These are phyloP conservation scores for Funneliformis geosporum DNA, from an alignment of 192 early-diverging fungal genomes.

Conservation along the genomic window DNA sequence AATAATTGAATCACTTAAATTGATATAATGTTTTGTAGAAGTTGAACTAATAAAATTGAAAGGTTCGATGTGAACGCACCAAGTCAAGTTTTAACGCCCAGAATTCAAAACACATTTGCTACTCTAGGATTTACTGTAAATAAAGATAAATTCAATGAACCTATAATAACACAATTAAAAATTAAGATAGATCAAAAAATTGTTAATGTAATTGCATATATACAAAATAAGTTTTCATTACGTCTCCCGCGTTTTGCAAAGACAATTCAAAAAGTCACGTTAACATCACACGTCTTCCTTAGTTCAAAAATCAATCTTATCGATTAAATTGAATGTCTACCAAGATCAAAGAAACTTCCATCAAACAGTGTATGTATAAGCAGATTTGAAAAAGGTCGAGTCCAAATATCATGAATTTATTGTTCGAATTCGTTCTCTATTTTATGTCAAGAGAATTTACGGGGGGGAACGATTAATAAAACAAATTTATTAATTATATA, in stretches of 20 bases:
- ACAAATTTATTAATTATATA: slow-evolving; percentile 9
- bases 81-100: slow-evolving; percentile 76
- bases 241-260: slow-evolving; percentile 82
- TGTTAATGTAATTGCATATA: neutral
- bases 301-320: slow-evolving; percentile 92
- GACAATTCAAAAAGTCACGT: slow-evolving; percentile 58
- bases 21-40: too few species aligned
- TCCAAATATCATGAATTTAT: slow-evolving; percentile 78
- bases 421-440: slow-evolving; percentile 80
- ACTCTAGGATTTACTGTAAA: slow-evolving; percentile 77
- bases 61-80: neutral
- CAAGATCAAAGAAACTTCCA: slow-evolving; percentile 95
- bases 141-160: slow-evolving; percentile 60
- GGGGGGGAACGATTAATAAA: slow-evolving; percentile 85
- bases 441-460: slow-evolving; percentile 96
- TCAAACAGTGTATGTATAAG: slow-evolving; percentile 59
- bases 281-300: slow-evolving; percentile 19
- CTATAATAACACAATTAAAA: slow-evolving; percentile 35
- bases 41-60: too few species aligned
- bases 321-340: slow-evolving; percentile 96
- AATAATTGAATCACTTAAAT: too few species aligned
- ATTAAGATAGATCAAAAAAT: too few species aligned
- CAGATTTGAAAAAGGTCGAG: slow-evolving; percentile 63
- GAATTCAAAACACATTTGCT: slow-evolving; percentile 79
- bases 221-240: slow-evolving; percentile 65